A percentile compares a stretch with the other conserved stretches of the same genome.
These are phyloP conservation scores for Solanum pinnatisectum DNA, from an alignment of 257 asterid species.

Conservation along the genomic window DNA sequence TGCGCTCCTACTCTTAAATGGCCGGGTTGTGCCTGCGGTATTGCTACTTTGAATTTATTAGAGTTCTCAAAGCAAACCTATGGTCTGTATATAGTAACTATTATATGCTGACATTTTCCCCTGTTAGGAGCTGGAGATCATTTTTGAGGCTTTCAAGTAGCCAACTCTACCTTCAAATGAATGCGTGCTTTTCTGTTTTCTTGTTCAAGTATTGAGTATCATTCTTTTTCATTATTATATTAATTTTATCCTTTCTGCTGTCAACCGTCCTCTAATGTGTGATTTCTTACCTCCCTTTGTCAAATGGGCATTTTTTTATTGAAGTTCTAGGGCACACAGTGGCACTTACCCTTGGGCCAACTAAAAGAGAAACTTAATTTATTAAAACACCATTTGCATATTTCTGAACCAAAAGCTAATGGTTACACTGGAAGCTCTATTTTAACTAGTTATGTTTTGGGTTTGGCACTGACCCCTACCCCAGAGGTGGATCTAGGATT, in stretches of 20 bases:
- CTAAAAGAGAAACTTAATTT: neutral
- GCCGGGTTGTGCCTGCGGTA: neutral
- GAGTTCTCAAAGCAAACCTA: neutral
- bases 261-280: neutral
- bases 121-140: neutral
- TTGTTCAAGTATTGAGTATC: neutral
- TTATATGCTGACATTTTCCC: neutral
- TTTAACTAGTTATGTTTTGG: neutral
- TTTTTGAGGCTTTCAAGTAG: neutral
- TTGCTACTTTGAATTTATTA: neutral
- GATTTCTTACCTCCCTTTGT: neutral
- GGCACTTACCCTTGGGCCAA: neutral
- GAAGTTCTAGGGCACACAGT: neutral
- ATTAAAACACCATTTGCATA: neutral
- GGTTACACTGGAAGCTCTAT: neutral
- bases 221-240: neutral
- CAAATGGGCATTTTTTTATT: neutral
- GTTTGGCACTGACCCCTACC: neutral
- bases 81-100: neutral
- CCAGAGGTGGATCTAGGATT: neutral
- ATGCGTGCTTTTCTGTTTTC: neutral
- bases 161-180: neutral
- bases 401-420: neutral
- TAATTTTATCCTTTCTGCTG: neutral
- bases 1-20: neutral